Evolutionary conservation across 345 rosid species (phyloP), one percentile per base, ranked within the genome.

Genomic region (Turnera subulata): DNA sequence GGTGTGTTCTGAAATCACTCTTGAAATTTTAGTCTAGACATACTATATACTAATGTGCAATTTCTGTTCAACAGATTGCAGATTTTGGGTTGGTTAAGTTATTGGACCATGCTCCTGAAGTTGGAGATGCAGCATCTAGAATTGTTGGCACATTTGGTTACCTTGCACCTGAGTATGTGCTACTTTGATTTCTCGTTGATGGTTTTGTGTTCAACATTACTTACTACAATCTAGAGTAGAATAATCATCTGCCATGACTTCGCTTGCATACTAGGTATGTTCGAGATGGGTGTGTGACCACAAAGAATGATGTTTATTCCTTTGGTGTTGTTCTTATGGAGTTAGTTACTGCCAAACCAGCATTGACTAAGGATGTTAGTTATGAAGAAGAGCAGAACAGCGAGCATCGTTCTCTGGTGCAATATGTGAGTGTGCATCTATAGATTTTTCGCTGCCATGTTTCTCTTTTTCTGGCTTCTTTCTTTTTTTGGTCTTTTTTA

Each of bases 161-260:
- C n/a, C n/a, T n/a, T 59, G 65, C 80, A 19, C 80, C 80, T 5
- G 74, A 76, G 76, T 76, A 24, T 48, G 71, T 56, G 42, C 59
- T 55, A n/a, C 16, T 22, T 14, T 23, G 23, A 23, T 21, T 42
- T 22, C 59, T 22, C 17, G 16, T 14, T 56, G 37, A 14, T 56
- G n/a, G n/a, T 17, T 43, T 23, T 17, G 11, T 42, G 21, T 12
- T 24, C 29, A 5, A 37, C 29, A 37, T 37, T 37, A 13, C 40
- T 37, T 7, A 46, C 6, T 18, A n/a, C 10, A 46, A 46, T 18
- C 18, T 46, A 6, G 11, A 3, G 11, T 16, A 42, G n/a, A n/a
- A n/a, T n/a, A n/a, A n/a, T n/a, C n/a, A n/a, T n/a, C n/a, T n/a
- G n/a, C n/a, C n/a, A n/a, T n/a, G n/a, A n/a, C n/a, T n/a, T n/a